phyloP scores from a whole-genome alignment of 1,139 yeast genomes.

The Geotrichum carabidarum region DNA sequence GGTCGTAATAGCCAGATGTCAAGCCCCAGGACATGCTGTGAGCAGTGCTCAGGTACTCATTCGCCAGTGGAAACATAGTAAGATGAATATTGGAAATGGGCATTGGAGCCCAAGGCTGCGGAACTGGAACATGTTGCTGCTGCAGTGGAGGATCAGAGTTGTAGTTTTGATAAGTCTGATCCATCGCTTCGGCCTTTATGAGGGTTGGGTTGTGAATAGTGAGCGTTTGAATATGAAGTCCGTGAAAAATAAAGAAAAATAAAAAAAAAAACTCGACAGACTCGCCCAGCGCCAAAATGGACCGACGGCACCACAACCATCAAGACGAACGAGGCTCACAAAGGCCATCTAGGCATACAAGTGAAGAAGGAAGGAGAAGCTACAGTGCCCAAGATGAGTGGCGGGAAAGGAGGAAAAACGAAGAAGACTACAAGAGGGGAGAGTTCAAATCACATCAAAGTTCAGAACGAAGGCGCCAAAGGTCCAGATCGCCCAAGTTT shows the following conservation, averaged over 20 bases:
- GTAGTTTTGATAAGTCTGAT: background rate
- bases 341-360: background rate
- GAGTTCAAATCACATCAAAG: background rate
- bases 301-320: background rate
- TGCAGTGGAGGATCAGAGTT: background rate
- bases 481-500: background rate
- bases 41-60: constrained; percentile 15
- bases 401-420: background rate
- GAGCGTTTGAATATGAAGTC: background rate
- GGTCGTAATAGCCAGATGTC: constrained; percentile 12
- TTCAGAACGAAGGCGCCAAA: background rate
- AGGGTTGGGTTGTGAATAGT: too few relatives aligned
- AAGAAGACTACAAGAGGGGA: background rate
- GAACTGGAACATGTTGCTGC: background rate
- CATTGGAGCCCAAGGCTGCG: background rate
- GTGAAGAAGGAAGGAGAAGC: background rate
- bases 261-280: background rate
- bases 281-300: background rate
- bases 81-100: constrained; percentile 14
- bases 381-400: background rate
- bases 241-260: background rate
- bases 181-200: background rate
- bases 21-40: constrained; percentile 19
- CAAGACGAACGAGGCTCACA: background rate
- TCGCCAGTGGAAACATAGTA: constrained; percentile 18